Evolutionary conservation across 352 stramenopile species (phyloP).

Genomic region (Phytophthora sansomeana): DNA sequence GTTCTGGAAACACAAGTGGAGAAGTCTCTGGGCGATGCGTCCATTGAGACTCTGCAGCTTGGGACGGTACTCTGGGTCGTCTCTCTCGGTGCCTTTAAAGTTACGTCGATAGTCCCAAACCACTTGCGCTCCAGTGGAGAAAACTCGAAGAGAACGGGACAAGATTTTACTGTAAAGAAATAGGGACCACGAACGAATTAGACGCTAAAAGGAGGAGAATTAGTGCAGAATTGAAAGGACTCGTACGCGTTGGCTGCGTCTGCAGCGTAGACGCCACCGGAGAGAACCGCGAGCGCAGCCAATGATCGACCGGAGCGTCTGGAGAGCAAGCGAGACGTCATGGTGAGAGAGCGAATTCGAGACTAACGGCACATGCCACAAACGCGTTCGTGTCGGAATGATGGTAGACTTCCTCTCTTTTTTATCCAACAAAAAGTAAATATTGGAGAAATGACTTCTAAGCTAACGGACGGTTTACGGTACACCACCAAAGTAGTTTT

Average conservation of each 20-base stretch:
- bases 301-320: conserved; percentile 23
- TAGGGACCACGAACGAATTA: neutral
- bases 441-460: neutral
- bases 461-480: no score
- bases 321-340: conserved; percentile 29
- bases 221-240: neutral
- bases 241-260: conserved; percentile 65
- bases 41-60: conserved; percentile 73
- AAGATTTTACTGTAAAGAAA: conserved; percentile 54
- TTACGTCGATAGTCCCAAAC: conserved; percentile 64
- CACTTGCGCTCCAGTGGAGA: conserved; percentile 50
- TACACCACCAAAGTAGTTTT: no score
- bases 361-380: no score
- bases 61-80: conserved; percentile 62
- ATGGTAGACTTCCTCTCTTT: neutral
- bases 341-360: neutral
- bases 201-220: neutral
- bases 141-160: conserved; percentile 70
- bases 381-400: neutral
- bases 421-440: neutral
- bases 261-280: conserved; percentile 40
- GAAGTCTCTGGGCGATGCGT: conserved; percentile 87
- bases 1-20: conserved; percentile 94
- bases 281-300: conserved; percentile 34
- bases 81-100: conserved; percentile 52